Evolutionary conservation across 805 yeast genomes (phyloP).

Genomic region (Barnettozyma sucrosica): DNA sequence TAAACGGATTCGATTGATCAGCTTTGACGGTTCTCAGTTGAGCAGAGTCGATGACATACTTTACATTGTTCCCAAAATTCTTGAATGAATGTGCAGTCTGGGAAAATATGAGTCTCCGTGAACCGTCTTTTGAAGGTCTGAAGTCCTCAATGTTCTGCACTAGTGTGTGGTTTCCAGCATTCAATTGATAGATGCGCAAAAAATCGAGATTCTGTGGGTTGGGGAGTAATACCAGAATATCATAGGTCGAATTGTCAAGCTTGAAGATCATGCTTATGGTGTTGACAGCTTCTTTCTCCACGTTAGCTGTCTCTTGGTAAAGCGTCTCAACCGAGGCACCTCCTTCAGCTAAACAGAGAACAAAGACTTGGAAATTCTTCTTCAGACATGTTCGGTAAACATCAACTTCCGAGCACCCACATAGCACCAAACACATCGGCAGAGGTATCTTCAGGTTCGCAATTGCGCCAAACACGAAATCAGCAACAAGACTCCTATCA

Average conservation of each 20-base stretch:
- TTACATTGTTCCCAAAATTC: not conserved
- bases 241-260: not conserved
- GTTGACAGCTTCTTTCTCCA: slow-evolving; percentile 85
- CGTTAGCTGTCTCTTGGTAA: slow-evolving; percentile 90
- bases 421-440: not conserved
- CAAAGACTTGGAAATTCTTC: not conserved
- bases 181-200: not conserved
- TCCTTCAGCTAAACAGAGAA: not conserved
- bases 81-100: not conserved
- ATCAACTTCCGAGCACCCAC: not conserved
- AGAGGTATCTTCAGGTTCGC: not conserved
- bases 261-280: slow-evolving; percentile 13
- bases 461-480: slow-evolving; percentile 2
- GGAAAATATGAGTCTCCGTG: slow-evolving; percentile 4
- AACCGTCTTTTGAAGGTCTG: not conserved
- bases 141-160: slow-evolving; percentile 4
- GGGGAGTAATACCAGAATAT: slow-evolving; percentile 2
- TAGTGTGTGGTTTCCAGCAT: not conserved
- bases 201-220: not conserved
- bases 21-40: not conserved
- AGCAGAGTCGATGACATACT: slow-evolving; percentile 7
- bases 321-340: slow-evolving; percentile 87
- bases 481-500: slow-evolving; percentile 1
- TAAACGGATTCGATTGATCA: slow-evolving; percentile 3
- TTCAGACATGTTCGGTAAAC: not conserved